Percentiles rank a stretch among this genome's conserved stretches.
Conservation (phyloP, 306 rosid species). For the Cicer pinnatifidum region DNA sequence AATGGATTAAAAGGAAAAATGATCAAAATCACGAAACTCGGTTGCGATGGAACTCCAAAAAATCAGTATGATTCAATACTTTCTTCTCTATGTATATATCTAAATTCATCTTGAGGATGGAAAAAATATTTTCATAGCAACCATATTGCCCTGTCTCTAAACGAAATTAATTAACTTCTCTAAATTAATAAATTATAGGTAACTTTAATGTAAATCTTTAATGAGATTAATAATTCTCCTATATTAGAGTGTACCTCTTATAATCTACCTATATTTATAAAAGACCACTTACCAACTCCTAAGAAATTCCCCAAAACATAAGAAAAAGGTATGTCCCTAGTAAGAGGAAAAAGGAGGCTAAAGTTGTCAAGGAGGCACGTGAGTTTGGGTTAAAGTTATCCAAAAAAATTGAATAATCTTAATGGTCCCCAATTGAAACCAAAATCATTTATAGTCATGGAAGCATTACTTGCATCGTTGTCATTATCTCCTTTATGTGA, state of each 20-base stretch:
- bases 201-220: too few species aligned
- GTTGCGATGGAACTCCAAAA: too few species aligned
- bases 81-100: too few species aligned
- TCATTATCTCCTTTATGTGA: background rate
- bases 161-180: background rate
- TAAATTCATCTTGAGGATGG: too few species aligned
- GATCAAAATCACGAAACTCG: too few species aligned
- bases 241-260: too few species aligned
- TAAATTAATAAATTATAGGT: too few species aligned
- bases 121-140: background rate
- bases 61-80: too few species aligned
- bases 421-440: conserved; percentile 46
- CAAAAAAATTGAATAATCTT: conserved; percentile 22
- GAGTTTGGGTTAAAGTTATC: conserved; percentile 43
- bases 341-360: conserved; percentile 35
- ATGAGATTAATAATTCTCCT: too few species aligned
- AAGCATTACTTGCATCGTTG: conserved; percentile 32
- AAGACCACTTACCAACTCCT: background rate
- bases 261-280: too few species aligned
- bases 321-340: conserved; percentile 31
- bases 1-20: too few species aligned
- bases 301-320: conserved; percentile 23
- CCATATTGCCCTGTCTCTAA: conserved; percentile 12
- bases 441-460: conserved; percentile 41
- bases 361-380: conserved; percentile 50